A percentile compares a stretch with the other conserved stretches of the same genome.
These are phyloP conservation scores for Leccinum huronense DNA, from an alignment of 1,284 basidiomycete genomes.

Conservation along the genomic window DNA sequence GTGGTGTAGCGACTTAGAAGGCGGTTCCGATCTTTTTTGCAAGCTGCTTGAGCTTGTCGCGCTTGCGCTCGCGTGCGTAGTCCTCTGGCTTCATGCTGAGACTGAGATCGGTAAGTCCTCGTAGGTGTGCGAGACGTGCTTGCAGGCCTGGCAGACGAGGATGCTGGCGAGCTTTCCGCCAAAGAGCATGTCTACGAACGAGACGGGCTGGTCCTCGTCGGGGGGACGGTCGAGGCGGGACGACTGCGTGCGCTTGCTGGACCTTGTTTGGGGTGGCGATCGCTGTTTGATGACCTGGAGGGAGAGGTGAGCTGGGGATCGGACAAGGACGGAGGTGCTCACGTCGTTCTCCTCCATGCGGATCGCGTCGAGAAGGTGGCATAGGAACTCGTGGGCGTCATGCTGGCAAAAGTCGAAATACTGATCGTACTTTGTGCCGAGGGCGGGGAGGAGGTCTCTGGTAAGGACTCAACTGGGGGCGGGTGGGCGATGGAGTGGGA, in stretches of 20 bases:
- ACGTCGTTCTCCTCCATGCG: slow-evolving; percentile 94
- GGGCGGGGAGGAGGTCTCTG: slow-evolving; percentile 61
- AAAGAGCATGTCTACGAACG: slow-evolving; percentile 88
- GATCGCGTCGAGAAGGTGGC: slow-evolving; percentile 89
- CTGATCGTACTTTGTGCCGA: slow-evolving; percentile 88
- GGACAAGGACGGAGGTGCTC: slow-evolving; percentile 32
- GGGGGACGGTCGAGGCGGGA: slow-evolving; percentile 21
- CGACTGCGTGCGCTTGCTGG: slow-evolving; percentile 7
- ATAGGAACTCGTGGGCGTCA: slow-evolving; percentile 90
- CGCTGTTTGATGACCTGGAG: slow-evolving; percentile 75
- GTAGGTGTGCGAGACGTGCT: slow-evolving; percentile 85
- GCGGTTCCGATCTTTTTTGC: slow-evolving; percentile 54
- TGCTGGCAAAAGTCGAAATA: slow-evolving; percentile 91
- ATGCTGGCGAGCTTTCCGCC: slow-evolving; percentile 85
- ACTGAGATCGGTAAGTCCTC: slow-evolving; percentile 85
- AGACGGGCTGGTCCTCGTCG: slow-evolving; percentile 48
- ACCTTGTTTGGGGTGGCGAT: slow-evolving; percentile 42
- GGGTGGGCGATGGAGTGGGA: neutral
- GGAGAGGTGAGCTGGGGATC: slow-evolving; percentile 7
- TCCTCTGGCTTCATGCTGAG: slow-evolving; percentile 83
- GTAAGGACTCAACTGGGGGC: neutral
- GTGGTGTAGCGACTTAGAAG: slow-evolving; percentile 25
- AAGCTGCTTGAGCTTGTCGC: slow-evolving; percentile 69
- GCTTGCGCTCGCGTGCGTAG: slow-evolving; percentile 61
- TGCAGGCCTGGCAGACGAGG: slow-evolving; percentile 92